Base-by-base conservation (phyloP, 148 eudicot species). In the Agrostemma githago region DNA sequence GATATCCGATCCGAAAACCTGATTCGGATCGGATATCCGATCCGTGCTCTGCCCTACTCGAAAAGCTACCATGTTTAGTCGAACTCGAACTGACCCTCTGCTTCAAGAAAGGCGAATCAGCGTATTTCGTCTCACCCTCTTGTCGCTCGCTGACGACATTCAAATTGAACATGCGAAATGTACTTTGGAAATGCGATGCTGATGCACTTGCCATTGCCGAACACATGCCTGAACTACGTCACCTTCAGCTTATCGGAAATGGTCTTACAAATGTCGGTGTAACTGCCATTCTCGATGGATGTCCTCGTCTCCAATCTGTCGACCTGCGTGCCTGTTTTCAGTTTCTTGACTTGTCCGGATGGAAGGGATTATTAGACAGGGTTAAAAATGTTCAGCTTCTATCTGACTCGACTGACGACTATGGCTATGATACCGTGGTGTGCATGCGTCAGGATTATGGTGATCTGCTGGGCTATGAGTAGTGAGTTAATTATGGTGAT, bases 221-320 rank as follows among this genome's bases (percentile, higher is more conserved):
- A 40, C 80, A 56, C 76, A 87, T 87, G 92, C 86, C 84, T 66
- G 76, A 67, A 68, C 53, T 89, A 60, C 76, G 63, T 51, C 75
- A 79, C 61, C 88, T 89, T 65, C 88, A 87, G 77, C 87, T 89
- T 3, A 77, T 87, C 66, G 88, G 92, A 66, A 89, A 84, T 74
- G 66, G 62, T 48, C 75, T 89, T 84, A 83, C 90, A 39, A 79
- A 81, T 57, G 66, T 72, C 15, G 92, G 92, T 15, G 74, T 89
- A 72, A 53, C 70, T 44, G 85, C 92, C 26, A 84, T 89, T 74
- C 78, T 89, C 12, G 71, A 81, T 48, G 74, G 79, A 34, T 89
- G 92, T 74, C 78, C 76, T 61, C 78, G 68, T 56, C 88, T 89
- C 44, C 84, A 85, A 79, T 87, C 84, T 46, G 88, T 89, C 71